These are phyloP conservation scores for Ramicandelaber brevisporus DNA, from an alignment of 192 early-diverging fungal genomes.

Conservation along the genomic window DNA sequence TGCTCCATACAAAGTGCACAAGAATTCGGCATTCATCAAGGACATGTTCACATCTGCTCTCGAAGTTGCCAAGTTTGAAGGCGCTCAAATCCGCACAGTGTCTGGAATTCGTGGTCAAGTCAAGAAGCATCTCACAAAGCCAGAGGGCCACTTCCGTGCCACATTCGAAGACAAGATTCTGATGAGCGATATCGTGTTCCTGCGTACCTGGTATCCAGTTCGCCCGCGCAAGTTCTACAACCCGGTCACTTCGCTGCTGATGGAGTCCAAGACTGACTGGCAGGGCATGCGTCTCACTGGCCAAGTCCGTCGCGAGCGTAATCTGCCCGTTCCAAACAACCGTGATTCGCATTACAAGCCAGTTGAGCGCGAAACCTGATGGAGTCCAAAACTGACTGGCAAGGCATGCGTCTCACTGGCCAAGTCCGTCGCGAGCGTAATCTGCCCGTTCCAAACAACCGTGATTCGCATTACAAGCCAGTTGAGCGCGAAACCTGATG, in stretches of 20 bases:
- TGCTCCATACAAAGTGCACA: constrained; percentile 78
- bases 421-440: constrained; percentile 48
- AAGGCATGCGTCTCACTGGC: constrained; percentile 70
- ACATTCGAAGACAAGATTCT: constrained; percentile 96
- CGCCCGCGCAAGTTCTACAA: constrained; percentile 93
- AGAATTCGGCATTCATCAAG: constrained; percentile 92
- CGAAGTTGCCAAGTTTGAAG: constrained; percentile 97
- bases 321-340: constrained; percentile 38
- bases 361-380: constrained; percentile 65
- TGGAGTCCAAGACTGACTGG: constrained; percentile 50
- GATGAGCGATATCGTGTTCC: constrained; percentile 93
- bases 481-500: constrained; percentile 60
- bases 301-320: constrained; percentile 46
- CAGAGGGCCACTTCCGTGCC: constrained; percentile 79
- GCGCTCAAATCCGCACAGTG: constrained; percentile 85
- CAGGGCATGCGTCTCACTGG: constrained; percentile 73
- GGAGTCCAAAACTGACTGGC: constrained; percentile 46
- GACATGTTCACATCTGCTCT: constrained; percentile 93
- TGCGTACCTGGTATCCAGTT: constrained; percentile 89
- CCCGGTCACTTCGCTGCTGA: constrained; percentile 78
- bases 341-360: constrained; percentile 73
- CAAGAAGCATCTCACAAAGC: constrained; percentile 71
- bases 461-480: constrained; percentile 76
- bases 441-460: constrained; percentile 37
- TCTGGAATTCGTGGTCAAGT: constrained; percentile 94